Base-by-base conservation (phyloP, 2,329 filamentous ascomycete species). In the Xylaria sp. region DNA sequence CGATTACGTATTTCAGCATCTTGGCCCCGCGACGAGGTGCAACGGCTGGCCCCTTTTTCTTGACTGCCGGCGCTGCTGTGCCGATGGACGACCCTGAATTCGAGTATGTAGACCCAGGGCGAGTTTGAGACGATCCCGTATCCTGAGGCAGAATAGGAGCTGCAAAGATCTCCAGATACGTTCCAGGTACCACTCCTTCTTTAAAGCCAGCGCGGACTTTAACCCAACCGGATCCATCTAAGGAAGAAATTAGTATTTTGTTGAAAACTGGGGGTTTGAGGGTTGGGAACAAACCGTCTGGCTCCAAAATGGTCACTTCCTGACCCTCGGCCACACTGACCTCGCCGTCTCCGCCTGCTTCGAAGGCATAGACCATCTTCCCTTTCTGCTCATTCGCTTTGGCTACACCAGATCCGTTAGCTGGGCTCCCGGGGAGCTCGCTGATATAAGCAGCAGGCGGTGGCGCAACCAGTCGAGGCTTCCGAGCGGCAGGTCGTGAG, bases 1-100 rank as follows among this genome's bases (percentile, higher is more conserved):
- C 96, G 79, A 97, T 92, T 1, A 97, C 95, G 76, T 98, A 97
- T 78, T 92, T 93, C 44, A 98, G 85, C 80, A 97, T 97, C 88
- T 97, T 98, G 3, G 94, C 94, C 15, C 94, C 94, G 10, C 94
- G 89, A 74, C 91, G 91, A 3, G 96, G 96, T 15, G 96, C 96
- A 4, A 99, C 96, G 0, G 91, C 94, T 0, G 94, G 94, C 0
- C 94, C 94, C 79, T 97, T 94, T 81, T 97, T 97, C 84, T 94
- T 97, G 48, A 79, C 77, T 3, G 83, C 81, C 8, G 80, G 72
- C 6, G 76, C 78, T 13, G 78, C 77, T 5, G 83, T 80, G 39
- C 81, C 81, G 63, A 93, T 82, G 0, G 92, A 94, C 4, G 90
- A 89, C 3, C 89, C 90, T 9, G 92, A 94, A 73, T 89, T 93